Base-by-base conservation (phyloP, 768 basidiomycete species). In the Phallus indusiatus region DNA sequence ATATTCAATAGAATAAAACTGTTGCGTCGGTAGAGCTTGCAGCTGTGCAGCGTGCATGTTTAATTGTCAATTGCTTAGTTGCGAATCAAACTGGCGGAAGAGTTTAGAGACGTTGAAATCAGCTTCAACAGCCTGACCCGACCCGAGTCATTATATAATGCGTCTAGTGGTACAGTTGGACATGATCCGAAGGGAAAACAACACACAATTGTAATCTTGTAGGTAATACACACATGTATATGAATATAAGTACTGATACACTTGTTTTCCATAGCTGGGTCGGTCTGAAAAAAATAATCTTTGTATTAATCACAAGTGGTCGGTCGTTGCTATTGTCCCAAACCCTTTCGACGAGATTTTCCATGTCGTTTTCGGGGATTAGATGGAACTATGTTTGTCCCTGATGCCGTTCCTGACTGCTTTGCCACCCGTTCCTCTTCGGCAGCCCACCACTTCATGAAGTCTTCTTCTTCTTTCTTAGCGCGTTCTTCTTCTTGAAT, bases 401-500 rank as follows among this genome's bases (percentile, higher is more conserved):
- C n/a, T 11, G n/a, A 42, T 12, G 42, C 42, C 9, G n/a, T 42
- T n/a, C 14, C 21, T 3, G 75, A 74, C 69, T 87, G 84, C 35
- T 73, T 63, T 63, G 72, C 77, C n/a, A 89, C 69, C 16, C 88
- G 76, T 65, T 81, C 83, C 69, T 92, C 90, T 70, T 95, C 94
- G 7, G 78, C 83, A 1, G 81, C 75, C 91, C 93, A 96, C 94
- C 94, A 96, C 64, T 75, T 79, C 69, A 94, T 69, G 68, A 96
- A 97, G 61, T 89, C 88, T 3, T 75, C 82, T 70, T 94, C 91
- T 53, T 76, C 78, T 61, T 78, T 81, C 24, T 77, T 76, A 47
- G 78, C 81, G 35, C 73, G 74, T 68, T 94, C 91, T 68, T 96
- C 92, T 60, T 85, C 82, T 69, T 95, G 93, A 47, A 96, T 97